Base-by-base conservation (phyloP, 352 stramenopile genomes). In the Phytopythium montanum region DNA sequence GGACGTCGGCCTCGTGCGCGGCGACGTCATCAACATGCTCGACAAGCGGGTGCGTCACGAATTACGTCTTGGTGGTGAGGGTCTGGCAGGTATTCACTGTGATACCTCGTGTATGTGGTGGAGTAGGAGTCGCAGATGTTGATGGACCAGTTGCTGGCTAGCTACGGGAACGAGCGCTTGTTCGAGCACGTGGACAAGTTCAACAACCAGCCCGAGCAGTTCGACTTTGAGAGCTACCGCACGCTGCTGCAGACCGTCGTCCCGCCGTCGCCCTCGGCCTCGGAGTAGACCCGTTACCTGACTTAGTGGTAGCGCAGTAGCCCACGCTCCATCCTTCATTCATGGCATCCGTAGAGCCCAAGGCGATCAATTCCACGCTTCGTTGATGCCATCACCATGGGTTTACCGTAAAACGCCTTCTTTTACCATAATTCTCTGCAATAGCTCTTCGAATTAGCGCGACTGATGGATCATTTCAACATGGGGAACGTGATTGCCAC, bases 1-100 rank as follows among this genome's bases (percentile, higher is more conserved):
- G 54, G 66, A 90, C n/a, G 54, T 94, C 9, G 72, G 75, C 0
- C 50, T 96, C 0, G 54, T 95, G 18, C 85, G 87, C 46, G 87
- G 73, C 14, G 87, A 96, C 52, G 83, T 96, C 48, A 81, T 90
- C 61, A 92, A 92, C 51, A 88, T 94, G 75, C 70, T 96, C 28
- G 85, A 91, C 64, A 95, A 95, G 66, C 68, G 72, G 55, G 75
- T 85, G 45, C 41, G 73, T 23, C 2, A 28, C 25, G 25, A 19
- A 21, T 26, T 42, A 36, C 13, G 49, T 34, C 36, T 41, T 44
- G 16, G 36, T 23, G 16, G 2, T 42, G 10, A n/a, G 14, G 38
- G n/a, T 45, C 23, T 49, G 28, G 12, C 23, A 5, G 42, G 5
- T 5, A 49, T 36, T 58, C 33, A 62, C 33, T 49, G 6, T 5